Base-by-base conservation (phyloP, 1,284 basidiomycete genomes). In the Apiotrichum mycotoxinovorans region DNA sequence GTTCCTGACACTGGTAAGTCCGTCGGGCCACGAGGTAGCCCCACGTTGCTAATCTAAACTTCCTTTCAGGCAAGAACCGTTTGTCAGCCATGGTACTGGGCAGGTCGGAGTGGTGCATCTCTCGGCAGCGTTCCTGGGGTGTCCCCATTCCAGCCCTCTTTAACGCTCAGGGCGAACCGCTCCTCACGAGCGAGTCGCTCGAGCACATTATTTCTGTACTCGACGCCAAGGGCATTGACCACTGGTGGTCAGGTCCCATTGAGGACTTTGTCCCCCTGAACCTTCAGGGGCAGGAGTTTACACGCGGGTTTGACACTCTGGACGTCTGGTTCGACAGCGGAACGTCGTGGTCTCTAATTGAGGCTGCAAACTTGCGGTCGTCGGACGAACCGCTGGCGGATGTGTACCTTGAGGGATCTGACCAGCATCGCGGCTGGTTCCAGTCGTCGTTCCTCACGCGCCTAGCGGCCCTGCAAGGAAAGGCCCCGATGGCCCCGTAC, bases 321-420 rank as follows among this genome's bases (percentile, higher is more conserved):
- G 96, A 99, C 72, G 96, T 99, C 4, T 99, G 96, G 96, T 98
- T 98, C 67, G 96, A 99, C 78, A 95, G 91, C 67, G 96, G 96
- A 2, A 87, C 89, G 1, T 92, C 93, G 1, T 99, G 96, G 96
- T 86, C 89, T 1, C 83, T 91, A 77, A 79, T 97, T 34, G 69
- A 68, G 30, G 65, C 58, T 42, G 57, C 51, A 54, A 62, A 47
- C 27, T 52, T 61, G 3, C 60, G 63, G 7, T 44, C 66, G 64
- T 26, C 20, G 66, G 72, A 25, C 67, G 59, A 68, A n/a, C 71
- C 82, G 43, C 77, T 84, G 34, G 90, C 94, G 0, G 92, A 98
- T 70, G 82, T 98, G 14, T 95, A 91, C 69, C 78, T 99, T 15
- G 96, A 99, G 72, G 96, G 96, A 12, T 90, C 90, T 0, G 96